Evolutionary conservation across 1,139 yeast species (phyloP), one percentile per base, ranked within the genome.

Genomic region (Entelexis paramagnoliae): DNA sequence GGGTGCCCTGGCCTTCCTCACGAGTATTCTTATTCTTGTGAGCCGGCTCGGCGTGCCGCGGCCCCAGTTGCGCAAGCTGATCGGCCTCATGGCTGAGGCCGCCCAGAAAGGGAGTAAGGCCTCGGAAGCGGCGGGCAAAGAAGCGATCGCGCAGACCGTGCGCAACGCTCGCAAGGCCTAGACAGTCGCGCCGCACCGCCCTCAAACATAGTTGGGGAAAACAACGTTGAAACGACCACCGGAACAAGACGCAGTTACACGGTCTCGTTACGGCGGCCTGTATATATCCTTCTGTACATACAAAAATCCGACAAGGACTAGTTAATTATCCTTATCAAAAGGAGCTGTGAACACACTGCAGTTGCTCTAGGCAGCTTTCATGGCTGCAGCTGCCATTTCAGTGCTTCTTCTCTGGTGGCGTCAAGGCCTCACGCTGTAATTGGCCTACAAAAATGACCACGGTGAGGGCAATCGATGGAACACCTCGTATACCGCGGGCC

Each of bases 1-100:
- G 14, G 97, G 98, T 58, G 95, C 97, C 0, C 72, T 93, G 63
- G 95, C 94, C 0, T 74, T 93, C 51, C 73, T 93, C 61, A 91
- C 98, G 0, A 75, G 84, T 14, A 77, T 87, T 26, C 72, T 91
- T 58, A 73, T 87, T 2, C 76, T 85, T 58, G 78, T 83, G 20
- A 78, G 87, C 32, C 76, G 79, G 55, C 72, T 91, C 60, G 79
- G 83, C 60, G 76, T 74, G 60, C 95, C 97, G 35, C 77, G 93
- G 4, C 56, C 56, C 11, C 60, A 62, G 34, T 48, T 64, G 33
- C 58, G 56, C 30, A 51, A 54, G 41, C 55, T 63, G n/a, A 33
- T 64, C 13, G 51, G 58, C 26, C 56, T 60, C 19, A 51, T 64
- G 57, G 60, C 60, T 17, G 47, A 44, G 33, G 32, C 40, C 11